Evolutionary conservation across 2,329 filamentous ascomycete species (phyloP).

Genomic region (Neocatenulostroma microsporum): DNA sequence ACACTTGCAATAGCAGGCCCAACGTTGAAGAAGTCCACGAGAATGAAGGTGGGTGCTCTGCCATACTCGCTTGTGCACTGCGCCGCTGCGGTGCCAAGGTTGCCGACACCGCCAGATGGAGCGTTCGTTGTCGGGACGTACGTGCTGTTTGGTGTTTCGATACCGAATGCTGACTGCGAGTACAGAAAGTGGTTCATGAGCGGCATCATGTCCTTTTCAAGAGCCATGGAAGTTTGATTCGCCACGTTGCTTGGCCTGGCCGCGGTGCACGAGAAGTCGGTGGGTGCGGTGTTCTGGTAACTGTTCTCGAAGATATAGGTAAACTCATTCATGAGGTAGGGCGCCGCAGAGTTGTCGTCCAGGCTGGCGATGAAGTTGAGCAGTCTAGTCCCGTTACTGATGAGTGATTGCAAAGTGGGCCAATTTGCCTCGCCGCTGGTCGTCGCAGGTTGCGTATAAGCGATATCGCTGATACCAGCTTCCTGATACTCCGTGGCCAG

Average conservation of each 20-base stretch:
- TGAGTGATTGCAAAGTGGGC: slow-evolving; percentile 66
- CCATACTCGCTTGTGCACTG: slow-evolving; percentile 53
- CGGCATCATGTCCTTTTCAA: slow-evolving; percentile 55
- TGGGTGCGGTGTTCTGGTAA: slow-evolving; percentile 55
- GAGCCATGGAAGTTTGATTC: slow-evolving; percentile 42
- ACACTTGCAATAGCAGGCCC: slow-evolving; percentile 62
- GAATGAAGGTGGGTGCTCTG: slow-evolving; percentile 60
- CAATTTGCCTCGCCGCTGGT: slow-evolving; percentile 44
- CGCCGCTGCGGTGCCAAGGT: slow-evolving; percentile 43
- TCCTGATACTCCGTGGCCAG: slow-evolving; percentile 50
- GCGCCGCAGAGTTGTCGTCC: slow-evolving; percentile 31
- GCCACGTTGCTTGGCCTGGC: slow-evolving; percentile 53
- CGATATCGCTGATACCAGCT: slow-evolving; percentile 54
- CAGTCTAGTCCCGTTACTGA: slow-evolving; percentile 55
- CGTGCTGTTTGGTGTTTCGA: slow-evolving; percentile 52
- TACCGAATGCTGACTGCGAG: slow-evolving; percentile 42
- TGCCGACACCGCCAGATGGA: slow-evolving; percentile 48
- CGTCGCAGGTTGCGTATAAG: slow-evolving; percentile 48
- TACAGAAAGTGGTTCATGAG: slow-evolving; percentile 78
- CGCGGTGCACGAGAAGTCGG: slow-evolving; percentile 64
- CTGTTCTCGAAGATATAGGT: slow-evolving; percentile 64
- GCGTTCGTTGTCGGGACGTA: slow-evolving; percentile 60
- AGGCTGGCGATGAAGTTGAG: slow-evolving; percentile 60
- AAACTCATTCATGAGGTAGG: slow-evolving; percentile 59
- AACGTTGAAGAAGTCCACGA: slow-evolving; percentile 74